Evolutionary conservation across 495 filamentous ascomycete genomes (phyloP).

Genomic region (Saxophila tyrrhenica): DNA sequence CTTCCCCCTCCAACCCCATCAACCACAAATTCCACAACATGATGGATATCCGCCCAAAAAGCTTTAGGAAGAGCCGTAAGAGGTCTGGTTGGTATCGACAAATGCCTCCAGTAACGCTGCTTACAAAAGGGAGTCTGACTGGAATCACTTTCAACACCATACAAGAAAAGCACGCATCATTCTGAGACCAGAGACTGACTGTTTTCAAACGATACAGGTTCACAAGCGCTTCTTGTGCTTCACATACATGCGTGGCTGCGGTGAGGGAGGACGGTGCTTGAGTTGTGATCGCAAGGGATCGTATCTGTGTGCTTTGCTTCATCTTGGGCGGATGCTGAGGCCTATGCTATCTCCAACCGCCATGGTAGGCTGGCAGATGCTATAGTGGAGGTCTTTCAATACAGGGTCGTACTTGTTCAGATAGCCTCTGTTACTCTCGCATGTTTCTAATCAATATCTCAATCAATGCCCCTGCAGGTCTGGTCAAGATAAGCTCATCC

Average conservation of each 20-base stretch:
- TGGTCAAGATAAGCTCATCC: background rate
- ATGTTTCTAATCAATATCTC: background rate
- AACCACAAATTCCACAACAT: background rate
- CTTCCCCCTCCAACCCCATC: background rate
- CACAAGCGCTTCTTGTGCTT: background rate
- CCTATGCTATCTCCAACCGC: too few relatives aligned
- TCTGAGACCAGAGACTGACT: background rate
- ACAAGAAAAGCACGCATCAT: background rate
- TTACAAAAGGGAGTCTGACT: background rate
- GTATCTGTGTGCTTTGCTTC: background rate
- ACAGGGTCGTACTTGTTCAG: too few relatives aligned
- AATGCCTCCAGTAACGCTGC: background rate
- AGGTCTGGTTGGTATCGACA: background rate
- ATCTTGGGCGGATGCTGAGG: background rate
- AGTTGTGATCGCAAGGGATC: background rate
- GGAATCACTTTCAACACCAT: background rate
- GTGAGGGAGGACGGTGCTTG: too few relatives aligned
- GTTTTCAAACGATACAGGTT: background rate
- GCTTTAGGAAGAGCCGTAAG: conserved; percentile 1
- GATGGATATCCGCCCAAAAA: background rate
- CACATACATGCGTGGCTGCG: too few relatives aligned
- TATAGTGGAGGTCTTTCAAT: too few relatives aligned
- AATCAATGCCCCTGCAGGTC: background rate
- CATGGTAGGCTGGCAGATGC: too few relatives aligned
- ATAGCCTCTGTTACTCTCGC: too few relatives aligned